These are phyloP conservation scores for Ustulina deusta DNA, from an alignment of 2,329 filamentous ascomycete genomes.

Conservation along the genomic window DNA sequence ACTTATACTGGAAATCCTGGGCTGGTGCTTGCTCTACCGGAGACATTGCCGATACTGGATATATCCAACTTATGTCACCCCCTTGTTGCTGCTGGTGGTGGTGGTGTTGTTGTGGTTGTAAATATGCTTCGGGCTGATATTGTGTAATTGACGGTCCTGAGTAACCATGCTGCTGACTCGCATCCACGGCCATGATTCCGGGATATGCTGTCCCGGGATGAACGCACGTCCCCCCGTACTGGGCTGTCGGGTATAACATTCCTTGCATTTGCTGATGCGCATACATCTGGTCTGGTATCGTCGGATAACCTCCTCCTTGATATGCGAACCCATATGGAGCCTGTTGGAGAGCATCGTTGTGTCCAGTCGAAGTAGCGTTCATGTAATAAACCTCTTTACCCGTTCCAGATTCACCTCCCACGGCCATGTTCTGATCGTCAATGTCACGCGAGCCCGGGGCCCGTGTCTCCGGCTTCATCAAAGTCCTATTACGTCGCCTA, in stretches of 20 bases:
- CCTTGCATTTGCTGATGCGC: slow-evolving; percentile 23
- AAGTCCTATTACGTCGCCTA: slow-evolving; percentile 19
- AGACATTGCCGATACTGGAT: slow-evolving; percentile 13
- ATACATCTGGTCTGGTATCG: slow-evolving; percentile 28
- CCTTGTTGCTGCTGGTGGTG: slow-evolving; percentile 20
- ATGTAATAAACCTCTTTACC: slow-evolving; percentile 26
- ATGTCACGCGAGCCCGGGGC: slow-evolving; percentile 2
- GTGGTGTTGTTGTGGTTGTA: slow-evolving; percentile 9
- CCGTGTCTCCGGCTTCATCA: slow-evolving; percentile 26
- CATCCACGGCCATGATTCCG: background rate
- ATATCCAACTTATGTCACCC: slow-evolving; percentile 12
- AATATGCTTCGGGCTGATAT: slow-evolving; percentile 18
- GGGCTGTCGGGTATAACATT: slow-evolving; percentile 1
- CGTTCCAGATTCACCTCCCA: slow-evolving; percentile 2
- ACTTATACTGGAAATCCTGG: slow-evolving; percentile 20
- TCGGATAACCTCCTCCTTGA: slow-evolving; percentile 25
- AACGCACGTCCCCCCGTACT: slow-evolving; percentile 14
- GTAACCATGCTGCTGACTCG: slow-evolving; percentile 24
- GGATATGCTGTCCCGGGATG: slow-evolving; percentile 22
- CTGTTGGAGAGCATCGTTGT: background rate
- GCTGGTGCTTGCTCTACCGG: slow-evolving; percentile 6
- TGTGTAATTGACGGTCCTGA: slow-evolving; percentile 32
- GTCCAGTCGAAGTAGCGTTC: slow-evolving; percentile 6
- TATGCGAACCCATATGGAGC: slow-evolving; percentile 14
- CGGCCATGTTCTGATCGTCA: slow-evolving; percentile 14